phyloP scores from a whole-genome alignment of 352 stramenopile genomes.

The Phytophthora cryptogea region DNA sequence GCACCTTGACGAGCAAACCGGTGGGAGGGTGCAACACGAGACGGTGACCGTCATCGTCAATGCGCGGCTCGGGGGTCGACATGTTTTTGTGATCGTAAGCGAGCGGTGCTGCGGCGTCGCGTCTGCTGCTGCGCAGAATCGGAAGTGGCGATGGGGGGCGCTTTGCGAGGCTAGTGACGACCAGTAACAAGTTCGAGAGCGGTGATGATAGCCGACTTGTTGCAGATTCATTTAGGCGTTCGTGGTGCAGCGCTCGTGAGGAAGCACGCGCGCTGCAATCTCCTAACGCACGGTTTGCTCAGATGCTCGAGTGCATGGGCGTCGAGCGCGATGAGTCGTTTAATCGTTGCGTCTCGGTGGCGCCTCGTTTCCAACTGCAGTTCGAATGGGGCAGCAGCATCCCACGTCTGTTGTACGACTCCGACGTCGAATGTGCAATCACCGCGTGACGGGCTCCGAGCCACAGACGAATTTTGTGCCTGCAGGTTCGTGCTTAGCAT shows the following conservation, averaged over 20 bases:
- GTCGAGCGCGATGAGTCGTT: background rate
- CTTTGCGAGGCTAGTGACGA: background rate
- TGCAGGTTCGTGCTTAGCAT: background rate
- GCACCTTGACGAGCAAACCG: conserved; percentile 17
- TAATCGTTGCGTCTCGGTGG: conserved; percentile 13
- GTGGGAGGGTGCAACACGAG: conserved; percentile 23
- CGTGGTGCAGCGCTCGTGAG: background rate
- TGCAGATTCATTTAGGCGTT: conserved; percentile 14
- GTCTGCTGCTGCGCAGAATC: conserved; percentile 17
- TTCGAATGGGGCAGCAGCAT: conserved; percentile 10
- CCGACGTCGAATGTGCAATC: conserved; percentile 14
- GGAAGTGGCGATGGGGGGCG: background rate
- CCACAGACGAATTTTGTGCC: conserved; percentile 27
- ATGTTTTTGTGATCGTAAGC: conserved; percentile 32
- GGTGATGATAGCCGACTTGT: conserved; percentile 9
- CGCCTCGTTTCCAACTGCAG: conserved; percentile 23
- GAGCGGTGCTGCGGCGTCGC: conserved; percentile 13
- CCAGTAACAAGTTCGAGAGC: background rate
- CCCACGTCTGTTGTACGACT: conserved; percentile 9
- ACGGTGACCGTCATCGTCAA: conserved; percentile 16
- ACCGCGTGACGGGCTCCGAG: conserved; percentile 3
- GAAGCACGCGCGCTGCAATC: conserved; percentile 10
- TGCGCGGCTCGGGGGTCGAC: conserved; percentile 15
- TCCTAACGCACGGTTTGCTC: conserved; percentile 23
- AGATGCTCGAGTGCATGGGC: conserved; percentile 3